Percentiles rank a stretch among this genome's conserved stretches.
These are phyloP conservation scores for Aspergillus arachidicola DNA, from an alignment of 2,329 filamentous ascomycete genomes.

Conservation along the genomic window DNA sequence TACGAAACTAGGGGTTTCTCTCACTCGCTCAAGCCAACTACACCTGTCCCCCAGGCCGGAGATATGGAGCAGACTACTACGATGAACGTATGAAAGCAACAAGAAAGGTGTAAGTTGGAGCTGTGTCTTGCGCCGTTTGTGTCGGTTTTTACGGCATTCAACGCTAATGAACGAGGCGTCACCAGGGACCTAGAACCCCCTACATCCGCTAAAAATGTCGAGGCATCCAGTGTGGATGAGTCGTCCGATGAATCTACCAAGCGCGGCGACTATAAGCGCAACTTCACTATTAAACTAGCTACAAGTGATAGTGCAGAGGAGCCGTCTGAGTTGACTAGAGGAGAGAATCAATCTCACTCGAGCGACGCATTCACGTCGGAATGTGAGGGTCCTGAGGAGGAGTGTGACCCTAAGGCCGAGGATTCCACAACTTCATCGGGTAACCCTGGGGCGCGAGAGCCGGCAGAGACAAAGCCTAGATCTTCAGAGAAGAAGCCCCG, in stretches of 20 bases:
- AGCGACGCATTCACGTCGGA: neutral
- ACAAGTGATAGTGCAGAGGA: constrained; percentile 8
- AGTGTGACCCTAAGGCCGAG: neutral
- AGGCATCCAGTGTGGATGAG: neutral
- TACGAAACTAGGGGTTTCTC: constrained; percentile 47
- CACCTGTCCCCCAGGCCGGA: constrained; percentile 46
- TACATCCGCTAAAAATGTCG: neutral
- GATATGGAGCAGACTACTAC: constrained; percentile 53
- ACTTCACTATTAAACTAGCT: constrained; percentile 15
- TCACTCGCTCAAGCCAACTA: constrained; percentile 54
- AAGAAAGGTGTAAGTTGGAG: constrained; percentile 38
- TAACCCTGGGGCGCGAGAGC: constrained; percentile 4
- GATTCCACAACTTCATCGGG: constrained; percentile 2
- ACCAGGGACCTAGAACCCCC: constrained; percentile 18
- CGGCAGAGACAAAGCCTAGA: constrained; percentile 16
- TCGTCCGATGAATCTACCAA: neutral
- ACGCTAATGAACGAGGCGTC: constrained; percentile 3
- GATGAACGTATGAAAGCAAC: constrained; percentile 55
- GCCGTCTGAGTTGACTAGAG: constrained; percentile 7
- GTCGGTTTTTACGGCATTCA: neutral
- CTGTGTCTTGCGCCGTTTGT: neutral
- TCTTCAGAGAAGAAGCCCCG: constrained; percentile 29
- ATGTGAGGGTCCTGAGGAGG: neutral
- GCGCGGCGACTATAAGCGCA: constrained; percentile 10
- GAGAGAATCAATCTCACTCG: constrained; percentile 2